A percentile compares a stretch with the other conserved stretches of the same genome.
Conservation (phyloP, 441 rosid genomes). For the Manihot esculenta region DNA sequence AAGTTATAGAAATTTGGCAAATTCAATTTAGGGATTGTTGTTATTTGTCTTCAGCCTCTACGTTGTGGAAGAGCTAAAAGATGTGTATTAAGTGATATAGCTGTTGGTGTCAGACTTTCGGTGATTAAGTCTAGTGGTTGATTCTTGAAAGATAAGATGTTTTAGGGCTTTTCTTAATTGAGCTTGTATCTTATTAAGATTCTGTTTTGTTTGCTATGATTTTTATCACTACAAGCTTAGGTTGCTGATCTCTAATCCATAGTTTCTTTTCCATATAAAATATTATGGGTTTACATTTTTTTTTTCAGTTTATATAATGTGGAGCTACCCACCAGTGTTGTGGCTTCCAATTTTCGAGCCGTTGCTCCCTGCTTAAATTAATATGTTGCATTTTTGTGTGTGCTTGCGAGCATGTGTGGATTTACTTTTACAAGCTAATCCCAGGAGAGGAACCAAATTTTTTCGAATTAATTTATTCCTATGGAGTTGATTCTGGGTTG, state of each 20-base stretch:
- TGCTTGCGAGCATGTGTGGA: too few relatives aligned
- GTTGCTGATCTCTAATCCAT: slow-evolving; percentile 1
- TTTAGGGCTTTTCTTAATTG: slow-evolving; percentile 18
- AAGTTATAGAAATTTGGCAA: not conserved
- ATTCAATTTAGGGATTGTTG: not conserved
- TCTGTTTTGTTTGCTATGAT: not conserved
- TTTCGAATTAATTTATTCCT: not conserved
- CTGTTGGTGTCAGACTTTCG: slow-evolving; percentile 7
- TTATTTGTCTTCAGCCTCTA: slow-evolving; percentile 3
- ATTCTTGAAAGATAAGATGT: slow-evolving; percentile 6
- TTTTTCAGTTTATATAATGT: not conserved
- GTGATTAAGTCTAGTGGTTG: not conserved
- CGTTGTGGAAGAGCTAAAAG: not conserved
- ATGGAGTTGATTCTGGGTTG: not conserved
- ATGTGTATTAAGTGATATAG: not conserved
- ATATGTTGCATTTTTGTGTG: not conserved
- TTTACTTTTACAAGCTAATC: not conserved
- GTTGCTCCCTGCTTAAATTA: slow-evolving; percentile 6
- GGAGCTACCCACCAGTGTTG: slow-evolving; percentile 1
- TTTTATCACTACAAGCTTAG: not conserved
- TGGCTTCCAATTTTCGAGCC: slow-evolving; percentile 13
- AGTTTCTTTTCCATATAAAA: not conserved
- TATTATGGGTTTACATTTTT: not conserved
- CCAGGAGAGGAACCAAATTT: not conserved
- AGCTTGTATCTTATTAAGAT: not conserved